Evolutionary conservation across 495 filamentous ascomycete species (phyloP).

Genomic region (Talaromyces borbonicus): DNA sequence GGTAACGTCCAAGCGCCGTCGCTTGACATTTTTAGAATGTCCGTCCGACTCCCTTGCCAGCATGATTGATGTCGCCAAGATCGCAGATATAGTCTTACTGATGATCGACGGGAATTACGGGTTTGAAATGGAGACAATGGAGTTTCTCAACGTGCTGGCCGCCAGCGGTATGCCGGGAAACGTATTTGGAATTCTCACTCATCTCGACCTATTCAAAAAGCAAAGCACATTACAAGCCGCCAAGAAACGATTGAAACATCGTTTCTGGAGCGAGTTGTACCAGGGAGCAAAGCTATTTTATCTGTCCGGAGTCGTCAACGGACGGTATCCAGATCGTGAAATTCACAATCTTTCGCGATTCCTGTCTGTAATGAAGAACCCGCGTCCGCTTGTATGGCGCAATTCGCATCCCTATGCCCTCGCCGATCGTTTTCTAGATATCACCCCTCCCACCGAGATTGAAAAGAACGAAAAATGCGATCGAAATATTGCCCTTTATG

Average conservation of each 20-base stretch:
- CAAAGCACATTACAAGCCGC: constrained; percentile 79
- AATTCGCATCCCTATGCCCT: constrained; percentile 91
- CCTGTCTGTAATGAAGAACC: constrained; percentile 97
- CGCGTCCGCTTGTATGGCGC: constrained; percentile 88
- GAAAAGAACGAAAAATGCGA: constrained; percentile 85
- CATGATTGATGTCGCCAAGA: constrained; percentile 93
- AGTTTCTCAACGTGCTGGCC: constrained; percentile 85
- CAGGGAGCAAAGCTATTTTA: constrained; percentile 96
- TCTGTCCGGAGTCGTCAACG: constrained; percentile 88
- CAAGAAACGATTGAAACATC: constrained; percentile 91
- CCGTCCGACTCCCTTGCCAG: constrained; percentile 84
- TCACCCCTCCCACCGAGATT: constrained; percentile 83
- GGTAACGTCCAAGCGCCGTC: constrained; percentile 84
- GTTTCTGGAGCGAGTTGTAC: constrained; percentile 94
- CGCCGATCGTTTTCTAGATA: constrained; percentile 86
- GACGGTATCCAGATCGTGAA: constrained; percentile 92
- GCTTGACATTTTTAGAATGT: constrained; percentile 92
- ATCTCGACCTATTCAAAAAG: constrained; percentile 90
- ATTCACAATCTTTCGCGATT: constrained; percentile 92
- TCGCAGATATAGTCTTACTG: constrained; percentile 89
- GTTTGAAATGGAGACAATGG: constrained; percentile 99
- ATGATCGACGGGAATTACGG: constrained; percentile 99
- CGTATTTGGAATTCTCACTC: constrained; percentile 92
- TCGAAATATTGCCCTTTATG: constrained; percentile 81
- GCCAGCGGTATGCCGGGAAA: constrained; percentile 95